Evolutionary conservation across 2,329 filamentous ascomycete species (phyloP).

Genomic region (Metarhizium robertsii): DNA sequence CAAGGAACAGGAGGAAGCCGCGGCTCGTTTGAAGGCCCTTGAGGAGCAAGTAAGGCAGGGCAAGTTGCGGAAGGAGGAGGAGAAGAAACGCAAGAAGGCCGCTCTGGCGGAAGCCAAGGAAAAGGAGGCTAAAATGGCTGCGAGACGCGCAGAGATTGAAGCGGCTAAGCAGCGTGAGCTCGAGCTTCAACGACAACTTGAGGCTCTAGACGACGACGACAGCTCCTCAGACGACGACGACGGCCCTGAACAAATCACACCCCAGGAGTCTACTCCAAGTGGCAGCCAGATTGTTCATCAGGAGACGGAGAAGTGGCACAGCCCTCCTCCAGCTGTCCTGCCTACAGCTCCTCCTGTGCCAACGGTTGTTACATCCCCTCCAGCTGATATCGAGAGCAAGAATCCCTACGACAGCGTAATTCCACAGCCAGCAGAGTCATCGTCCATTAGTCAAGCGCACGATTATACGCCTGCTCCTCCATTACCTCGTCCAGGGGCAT

Average conservation of each 20-base stretch:
- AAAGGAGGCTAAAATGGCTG: slow-evolving; percentile 74
- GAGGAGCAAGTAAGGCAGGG: slow-evolving; percentile 91
- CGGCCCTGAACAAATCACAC: slow-evolving; percentile 59
- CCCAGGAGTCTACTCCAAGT: slow-evolving; percentile 45
- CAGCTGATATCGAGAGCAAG: slow-evolving; percentile 67
- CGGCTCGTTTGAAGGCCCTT: slow-evolving; percentile 75
- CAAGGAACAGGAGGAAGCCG: slow-evolving; percentile 70
- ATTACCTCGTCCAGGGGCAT: slow-evolving; percentile 43
- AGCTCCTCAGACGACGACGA: slow-evolving; percentile 74
- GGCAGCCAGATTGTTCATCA: slow-evolving; percentile 43
- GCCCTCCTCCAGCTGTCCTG: slow-evolving; percentile 37
- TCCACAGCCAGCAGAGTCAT: slow-evolving; percentile 53
- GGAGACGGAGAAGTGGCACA: slow-evolving; percentile 42
- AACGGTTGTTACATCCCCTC: slow-evolving; percentile 41
- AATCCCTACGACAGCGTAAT: slow-evolving; percentile 94
- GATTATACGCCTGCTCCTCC: slow-evolving; percentile 30
- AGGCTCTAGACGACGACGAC: slow-evolving; percentile 63
- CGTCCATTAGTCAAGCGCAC: slow-evolving; percentile 26
- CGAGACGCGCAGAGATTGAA: slow-evolving; percentile 85
- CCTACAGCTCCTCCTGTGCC: slow-evolving; percentile 42
- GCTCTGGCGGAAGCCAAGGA: slow-evolving; percentile 79
- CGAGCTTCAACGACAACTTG: slow-evolving; percentile 80
- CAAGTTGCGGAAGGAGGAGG: slow-evolving; percentile 93
- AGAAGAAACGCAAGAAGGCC: slow-evolving; percentile 86
- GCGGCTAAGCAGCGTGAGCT: slow-evolving; percentile 82